These are phyloP conservation scores for Insectozyma bohioensis DNA, from an alignment of 1,139 yeast species.

Conservation along the genomic window DNA sequence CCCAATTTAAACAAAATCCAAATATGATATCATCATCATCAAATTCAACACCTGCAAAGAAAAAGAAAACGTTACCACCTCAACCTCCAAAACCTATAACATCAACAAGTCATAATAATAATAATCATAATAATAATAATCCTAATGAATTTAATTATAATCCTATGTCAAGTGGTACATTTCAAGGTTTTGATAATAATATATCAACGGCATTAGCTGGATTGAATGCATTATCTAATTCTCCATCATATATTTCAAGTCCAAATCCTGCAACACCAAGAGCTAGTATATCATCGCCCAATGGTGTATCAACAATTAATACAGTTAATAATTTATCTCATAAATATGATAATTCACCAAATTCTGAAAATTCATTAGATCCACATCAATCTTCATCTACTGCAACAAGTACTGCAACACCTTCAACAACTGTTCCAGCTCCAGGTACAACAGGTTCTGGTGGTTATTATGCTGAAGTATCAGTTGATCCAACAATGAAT, in stretches of 20 bases:
- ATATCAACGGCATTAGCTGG: slow-evolving; percentile 49
- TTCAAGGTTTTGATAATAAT: slow-evolving; percentile 45
- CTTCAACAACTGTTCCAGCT: slow-evolving; percentile 16
- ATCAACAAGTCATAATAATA: slow-evolving; percentile 13
- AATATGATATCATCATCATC: slow-evolving; percentile 9
- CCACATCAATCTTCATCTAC: slow-evolving; percentile 34
- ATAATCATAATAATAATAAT: slow-evolving; percentile 16
- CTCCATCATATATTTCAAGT: slow-evolving; percentile 35
- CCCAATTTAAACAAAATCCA: slow-evolving; percentile 14
- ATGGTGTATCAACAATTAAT: slow-evolving; percentile 2
- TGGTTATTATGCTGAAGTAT: slow-evolving; percentile 49
- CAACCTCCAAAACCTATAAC: slow-evolving; percentile 8
- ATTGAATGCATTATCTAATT: slow-evolving; percentile 43
- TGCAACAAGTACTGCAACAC: slow-evolving; percentile 22
- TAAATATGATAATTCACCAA: slow-evolving; percentile 13
- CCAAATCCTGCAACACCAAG: slow-evolving; percentile 29
- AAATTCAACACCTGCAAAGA: too few species aligned
- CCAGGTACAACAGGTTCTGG: slow-evolving; percentile 22
- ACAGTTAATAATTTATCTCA: slow-evolving; percentile 8
- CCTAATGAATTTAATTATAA: slow-evolving; percentile 32
- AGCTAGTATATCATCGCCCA: slow-evolving; percentile 26
- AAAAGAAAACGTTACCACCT: slow-evolving; percentile 23
- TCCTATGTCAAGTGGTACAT: slow-evolving; percentile 38
- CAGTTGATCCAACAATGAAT: slow-evolving; percentile 50
- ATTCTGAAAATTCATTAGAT: slow-evolving; percentile 29